Evolutionary conservation across 1,284 basidiomycete genomes (phyloP).

Genomic region (Leccinum pallidistipes): DNA sequence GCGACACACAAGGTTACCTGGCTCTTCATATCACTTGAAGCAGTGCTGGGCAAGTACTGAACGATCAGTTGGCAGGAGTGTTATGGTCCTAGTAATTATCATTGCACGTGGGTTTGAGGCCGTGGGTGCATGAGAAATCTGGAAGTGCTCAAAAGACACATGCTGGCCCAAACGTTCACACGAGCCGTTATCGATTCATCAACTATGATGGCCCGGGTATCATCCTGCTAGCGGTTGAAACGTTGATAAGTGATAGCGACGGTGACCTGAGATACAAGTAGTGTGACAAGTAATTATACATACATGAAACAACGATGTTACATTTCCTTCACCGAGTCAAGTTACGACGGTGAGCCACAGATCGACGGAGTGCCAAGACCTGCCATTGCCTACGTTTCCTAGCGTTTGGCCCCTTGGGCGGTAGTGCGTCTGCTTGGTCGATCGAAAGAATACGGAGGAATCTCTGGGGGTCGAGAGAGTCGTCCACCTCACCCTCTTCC

Average conservation of each 20-base stretch:
- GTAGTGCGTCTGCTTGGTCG: constrained; percentile 12
- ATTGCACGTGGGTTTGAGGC: neutral
- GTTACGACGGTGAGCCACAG: constrained; percentile 25
- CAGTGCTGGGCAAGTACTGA: neutral
- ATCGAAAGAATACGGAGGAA: constrained; percentile 42
- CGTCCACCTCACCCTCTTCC: constrained; percentile 75
- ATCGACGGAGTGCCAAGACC: constrained; percentile 28
- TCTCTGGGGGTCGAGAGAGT: constrained; percentile 54
- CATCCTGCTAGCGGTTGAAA: neutral
- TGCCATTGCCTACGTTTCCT: constrained; percentile 34
- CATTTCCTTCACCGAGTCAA: constrained; percentile 8
- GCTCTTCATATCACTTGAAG: constrained; percentile 14
- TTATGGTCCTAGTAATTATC: neutral
- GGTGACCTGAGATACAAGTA: neutral
- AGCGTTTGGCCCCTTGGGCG: constrained; percentile 23
- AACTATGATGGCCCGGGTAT: neutral
- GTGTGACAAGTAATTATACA: neutral
- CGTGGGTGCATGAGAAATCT: neutral
- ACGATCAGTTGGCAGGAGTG: neutral
- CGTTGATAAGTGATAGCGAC: neutral
- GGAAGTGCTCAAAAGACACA: neutral
- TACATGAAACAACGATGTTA: neutral
- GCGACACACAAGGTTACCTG: constrained; percentile 1
- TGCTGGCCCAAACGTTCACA: neutral
- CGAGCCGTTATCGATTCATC: neutral